A percentile compares a stretch with the other conserved stretches of the same genome.
These are phyloP conservation scores for Cryptococcus sp. DNA, from an alignment of 1,284 basidiomycete species.

Conservation along the genomic window DNA sequence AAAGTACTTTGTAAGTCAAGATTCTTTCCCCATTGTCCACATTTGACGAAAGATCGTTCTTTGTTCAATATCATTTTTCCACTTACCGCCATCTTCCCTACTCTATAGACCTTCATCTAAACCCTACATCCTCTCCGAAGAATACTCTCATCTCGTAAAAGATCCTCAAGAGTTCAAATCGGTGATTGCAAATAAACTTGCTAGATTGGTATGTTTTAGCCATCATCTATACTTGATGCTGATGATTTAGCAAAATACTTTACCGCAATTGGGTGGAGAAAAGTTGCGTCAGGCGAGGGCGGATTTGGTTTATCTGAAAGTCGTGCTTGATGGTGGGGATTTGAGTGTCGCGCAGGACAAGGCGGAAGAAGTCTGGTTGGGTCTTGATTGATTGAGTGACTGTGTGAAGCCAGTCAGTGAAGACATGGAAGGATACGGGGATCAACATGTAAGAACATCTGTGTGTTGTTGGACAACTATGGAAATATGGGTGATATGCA, in stretches of 20 bases:
- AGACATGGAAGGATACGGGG: background rate
- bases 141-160: conserved; percentile 11
- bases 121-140: conserved; percentile 11
- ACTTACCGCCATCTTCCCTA: too few relatives aligned
- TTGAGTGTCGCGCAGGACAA: conserved; percentile 10
- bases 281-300: conserved; percentile 19
- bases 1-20: too few relatives aligned
- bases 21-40: too few relatives aligned
- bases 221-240: background rate
- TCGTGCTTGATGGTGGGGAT: conserved; percentile 13
- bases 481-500: too few relatives aligned
- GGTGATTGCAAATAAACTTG: conserved; percentile 11
- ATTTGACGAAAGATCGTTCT: too few relatives aligned
- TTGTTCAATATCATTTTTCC: too few relatives aligned
- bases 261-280: conserved; percentile 11
- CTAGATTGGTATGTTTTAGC: conserved; percentile 12
- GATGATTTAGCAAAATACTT: conserved; percentile 12
- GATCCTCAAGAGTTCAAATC: conserved; percentile 7
- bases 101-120: too few relatives aligned
- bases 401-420: background rate
- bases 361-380: conserved; percentile 9
- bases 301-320: conserved; percentile 19
- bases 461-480: background rate
- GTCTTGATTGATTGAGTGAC: background rate
- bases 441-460: background rate